phyloP scores from a whole-genome alignment of 179 eudicot species.

The Drosera spatulata region DNA sequence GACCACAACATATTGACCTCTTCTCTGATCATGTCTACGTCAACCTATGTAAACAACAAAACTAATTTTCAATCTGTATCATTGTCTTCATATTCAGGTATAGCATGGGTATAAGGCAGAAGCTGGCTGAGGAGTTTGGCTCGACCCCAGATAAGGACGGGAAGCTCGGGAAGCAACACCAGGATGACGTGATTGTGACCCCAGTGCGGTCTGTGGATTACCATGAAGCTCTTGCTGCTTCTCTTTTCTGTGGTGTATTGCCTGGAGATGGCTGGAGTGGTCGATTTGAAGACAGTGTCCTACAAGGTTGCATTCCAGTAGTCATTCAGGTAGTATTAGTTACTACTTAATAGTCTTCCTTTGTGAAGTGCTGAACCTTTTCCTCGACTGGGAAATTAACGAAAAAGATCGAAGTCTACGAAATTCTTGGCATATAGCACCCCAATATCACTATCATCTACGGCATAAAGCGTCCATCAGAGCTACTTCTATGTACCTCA shows the following conservation, averaged over 20 bases:
- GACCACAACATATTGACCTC: not conserved
- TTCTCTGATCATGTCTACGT: not conserved
- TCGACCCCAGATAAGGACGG: conserved; percentile 74
- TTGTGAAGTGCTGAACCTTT: too few relatives aligned
- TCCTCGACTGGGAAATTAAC: too few relatives aligned
- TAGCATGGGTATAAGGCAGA: conserved; percentile 97
- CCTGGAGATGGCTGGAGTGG: conserved; percentile 99
- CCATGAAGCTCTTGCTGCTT: conserved; percentile 57
- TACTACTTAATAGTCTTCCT: too few relatives aligned
- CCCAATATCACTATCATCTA: too few relatives aligned
- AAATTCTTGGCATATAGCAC: too few relatives aligned
- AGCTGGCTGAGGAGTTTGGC: conserved; percentile 77
- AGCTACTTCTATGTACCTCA: too few relatives aligned
- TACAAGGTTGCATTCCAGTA: conserved; percentile 96
- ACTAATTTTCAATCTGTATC: conserved; percentile 1
- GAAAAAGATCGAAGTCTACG: too few relatives aligned
- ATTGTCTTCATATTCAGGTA: conserved; percentile 38
- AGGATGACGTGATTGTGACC: conserved; percentile 46
- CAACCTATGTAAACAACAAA: not conserved
- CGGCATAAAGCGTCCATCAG: too few relatives aligned
- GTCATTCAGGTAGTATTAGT: conserved; percentile 61
- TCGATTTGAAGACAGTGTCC: conserved; percentile 94
- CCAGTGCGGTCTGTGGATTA: conserved; percentile 59
- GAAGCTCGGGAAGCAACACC: conserved; percentile 82
- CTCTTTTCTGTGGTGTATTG: conserved; percentile 86